Conservation (phyloP, 2,329 filamentous ascomycete genomes). For the Xylaria hypoxylon region DNA sequence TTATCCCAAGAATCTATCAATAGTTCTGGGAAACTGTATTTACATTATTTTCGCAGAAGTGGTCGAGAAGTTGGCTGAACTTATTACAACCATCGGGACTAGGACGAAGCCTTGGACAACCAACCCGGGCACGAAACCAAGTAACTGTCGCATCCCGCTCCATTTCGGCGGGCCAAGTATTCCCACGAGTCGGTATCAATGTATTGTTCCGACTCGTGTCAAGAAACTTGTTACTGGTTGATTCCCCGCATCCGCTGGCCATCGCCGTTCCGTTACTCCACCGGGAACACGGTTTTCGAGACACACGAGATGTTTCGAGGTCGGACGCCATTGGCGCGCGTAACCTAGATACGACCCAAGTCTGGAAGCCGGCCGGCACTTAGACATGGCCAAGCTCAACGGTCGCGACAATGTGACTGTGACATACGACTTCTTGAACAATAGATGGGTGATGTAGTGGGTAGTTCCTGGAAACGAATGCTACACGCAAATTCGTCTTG, state of each 20-base stretch:
- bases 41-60: not conserved
- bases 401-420: conserved; percentile 21
- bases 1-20: not conserved
- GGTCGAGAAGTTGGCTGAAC: not conserved
- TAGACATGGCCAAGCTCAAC: conserved; percentile 5
- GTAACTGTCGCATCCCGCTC: not conserved
- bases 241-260: conserved; percentile 24
- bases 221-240: not conserved
- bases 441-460: not conserved
- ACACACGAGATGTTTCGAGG: not conserved
- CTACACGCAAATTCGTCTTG: too few species aligned
- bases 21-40: not conserved
- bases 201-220: not conserved
- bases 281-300: conserved; percentile 4
- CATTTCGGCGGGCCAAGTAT: conserved; percentile 15
- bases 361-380: conserved; percentile 4
- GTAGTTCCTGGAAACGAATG: conserved; percentile 24
- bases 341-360: conserved; percentile 24
- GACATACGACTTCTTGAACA: not conserved
- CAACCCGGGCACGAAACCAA: not conserved
- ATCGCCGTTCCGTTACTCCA: conserved; percentile 23
- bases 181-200: conserved; percentile 31
- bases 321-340: conserved; percentile 26
- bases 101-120: not conserved
- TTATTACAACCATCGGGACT: not conserved